Evolutionary conservation across 192 early-diverging fungal species (phyloP).

Genomic region (Paraglomus brasilianum): DNA sequence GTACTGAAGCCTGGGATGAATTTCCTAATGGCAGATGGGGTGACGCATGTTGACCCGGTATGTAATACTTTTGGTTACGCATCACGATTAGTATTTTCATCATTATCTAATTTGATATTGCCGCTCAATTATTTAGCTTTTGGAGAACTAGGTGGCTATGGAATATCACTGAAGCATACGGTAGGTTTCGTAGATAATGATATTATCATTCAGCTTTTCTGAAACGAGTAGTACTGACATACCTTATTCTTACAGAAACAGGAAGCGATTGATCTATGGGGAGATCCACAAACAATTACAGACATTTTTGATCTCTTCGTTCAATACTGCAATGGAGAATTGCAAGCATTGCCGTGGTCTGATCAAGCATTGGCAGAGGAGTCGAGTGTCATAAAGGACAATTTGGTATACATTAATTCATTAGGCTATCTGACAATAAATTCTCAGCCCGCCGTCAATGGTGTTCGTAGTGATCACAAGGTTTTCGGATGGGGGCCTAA

Average conservation of each 20-base stretch:
- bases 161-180: constrained; percentile 64
- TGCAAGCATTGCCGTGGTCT: constrained; percentile 89
- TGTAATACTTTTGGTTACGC: neutral
- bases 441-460: constrained; percentile 95
- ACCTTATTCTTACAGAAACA: constrained; percentile 48
- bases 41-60: constrained; percentile 86
- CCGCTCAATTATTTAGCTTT: constrained; percentile 36
- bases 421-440: constrained; percentile 91
- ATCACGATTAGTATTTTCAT: neutral
- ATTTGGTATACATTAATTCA: constrained; percentile 68
- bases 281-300: constrained; percentile 56
- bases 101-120: neutral
- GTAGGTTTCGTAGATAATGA: constrained; percentile 35
- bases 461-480: constrained; percentile 68
- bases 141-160: constrained; percentile 71
- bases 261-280: constrained; percentile 79
- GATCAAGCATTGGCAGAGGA: constrained; percentile 72
- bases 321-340: constrained; percentile 76
- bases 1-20: constrained; percentile 90
- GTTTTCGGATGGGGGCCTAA: constrained; percentile 95
- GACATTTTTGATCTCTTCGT: constrained; percentile 82
- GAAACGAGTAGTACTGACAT: constrained; percentile 42
- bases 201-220: constrained; percentile 47
- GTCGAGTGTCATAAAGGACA: constrained; percentile 67
- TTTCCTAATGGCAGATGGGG: constrained; percentile 99